Evolutionary conservation across 1,139 yeast species (phyloP), one percentile per base, ranked within the genome.

Genomic region (Hemisphaericaspora xylofermentans): DNA sequence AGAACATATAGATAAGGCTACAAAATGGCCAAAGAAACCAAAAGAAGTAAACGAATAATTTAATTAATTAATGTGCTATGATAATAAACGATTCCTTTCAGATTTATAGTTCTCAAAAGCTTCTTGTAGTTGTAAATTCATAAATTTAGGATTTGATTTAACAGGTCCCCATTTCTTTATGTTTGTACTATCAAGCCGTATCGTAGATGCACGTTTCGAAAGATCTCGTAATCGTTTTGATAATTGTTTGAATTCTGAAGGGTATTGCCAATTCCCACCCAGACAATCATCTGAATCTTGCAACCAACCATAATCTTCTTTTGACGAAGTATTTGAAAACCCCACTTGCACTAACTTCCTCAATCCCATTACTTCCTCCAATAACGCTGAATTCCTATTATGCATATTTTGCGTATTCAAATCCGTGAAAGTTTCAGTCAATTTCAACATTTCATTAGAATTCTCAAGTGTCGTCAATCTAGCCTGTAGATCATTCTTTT

Each of bases 11-110:
- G 98, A 91, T 53, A 53, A 61, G 40, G 96, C 83, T 0, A 67
- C 73, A 1, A 87, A 88, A 57, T 89, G 96, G 96, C 95, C 95
- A 0, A 58, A 46, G 42, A 64, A 60, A 38, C 17, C 16, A 13
- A 19, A 17, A 24, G 13, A 22, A 29, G 13, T 16, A 28, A n/a
- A 3, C 27, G 19, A 19, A 21, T 28, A 5, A 22, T n/a, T 19
- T 13, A 24, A n/a, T n/a, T 15, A 26, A 9, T 34, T 41, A 36
- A 31, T 48, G 45, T 6, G 36, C 53, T 57, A 43, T 49, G 47
- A 17, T 18, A 36, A 17, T 36, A 36, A 17, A 7, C 29, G 31
- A 22, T 36, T 17, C 13, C 31, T 21, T 24, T 31, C 30, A 3
- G 39, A 16, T 33, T 41, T 37, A 31, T 48, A 47, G 5, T 36